Conservation (phyloP, 805 yeast species). For the Candida easanensis region DNA sequence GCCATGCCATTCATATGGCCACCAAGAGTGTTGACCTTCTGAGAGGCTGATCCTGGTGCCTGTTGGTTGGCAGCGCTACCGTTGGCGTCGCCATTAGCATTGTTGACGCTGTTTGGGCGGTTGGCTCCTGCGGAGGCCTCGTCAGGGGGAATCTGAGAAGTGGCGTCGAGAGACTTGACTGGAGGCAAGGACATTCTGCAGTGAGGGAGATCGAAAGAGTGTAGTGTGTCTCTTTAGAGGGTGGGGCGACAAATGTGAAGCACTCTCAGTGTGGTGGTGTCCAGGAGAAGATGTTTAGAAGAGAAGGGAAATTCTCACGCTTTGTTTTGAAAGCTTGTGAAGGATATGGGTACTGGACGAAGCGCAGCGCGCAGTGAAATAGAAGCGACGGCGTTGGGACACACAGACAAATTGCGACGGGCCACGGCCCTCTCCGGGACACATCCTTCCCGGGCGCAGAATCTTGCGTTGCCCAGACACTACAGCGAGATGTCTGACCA, state of each 20-base stretch:
- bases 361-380: not conserved
- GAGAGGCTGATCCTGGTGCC: constrained; percentile 1
- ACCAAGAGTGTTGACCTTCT: constrained; percentile 6
- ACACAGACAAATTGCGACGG: constrained; percentile 2
- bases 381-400: not conserved
- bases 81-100: constrained; percentile 3
- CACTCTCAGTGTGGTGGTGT: too few species aligned
- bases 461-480: not conserved
- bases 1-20: constrained; percentile 8
- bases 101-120: constrained; percentile 12
- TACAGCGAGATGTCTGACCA: not conserved
- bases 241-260: too few species aligned
- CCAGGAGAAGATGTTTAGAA: not conserved
- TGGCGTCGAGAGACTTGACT: constrained; percentile 15
- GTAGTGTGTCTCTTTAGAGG: not conserved
- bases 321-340: not conserved
- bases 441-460: not conserved
- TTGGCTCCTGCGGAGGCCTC: constrained; percentile 9
- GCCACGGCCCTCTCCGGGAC: not conserved
- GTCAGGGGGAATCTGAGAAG: constrained; percentile 12
- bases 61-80: constrained; percentile 1
- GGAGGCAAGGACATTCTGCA: constrained; percentile 18
- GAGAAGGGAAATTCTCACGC: not conserved
- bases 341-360: constrained; percentile 1
- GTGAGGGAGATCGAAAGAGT: not conserved